phyloP scores from a whole-genome alignment of 495 filamentous ascomycete genomes.

The Aspergillus affinis region DNA sequence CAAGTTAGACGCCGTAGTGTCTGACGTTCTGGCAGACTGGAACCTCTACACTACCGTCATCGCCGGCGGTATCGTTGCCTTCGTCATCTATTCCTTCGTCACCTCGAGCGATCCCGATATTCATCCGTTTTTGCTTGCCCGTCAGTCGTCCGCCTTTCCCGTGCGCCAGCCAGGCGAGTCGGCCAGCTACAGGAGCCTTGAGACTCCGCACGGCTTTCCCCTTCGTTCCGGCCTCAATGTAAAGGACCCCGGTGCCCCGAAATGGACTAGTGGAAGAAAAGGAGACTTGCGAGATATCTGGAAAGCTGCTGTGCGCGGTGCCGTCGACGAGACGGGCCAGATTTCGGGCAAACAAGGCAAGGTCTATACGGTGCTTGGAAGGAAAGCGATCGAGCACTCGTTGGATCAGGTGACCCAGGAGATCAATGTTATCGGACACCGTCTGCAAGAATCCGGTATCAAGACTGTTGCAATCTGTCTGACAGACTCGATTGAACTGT shows the following conservation, averaged over 20 bases:
- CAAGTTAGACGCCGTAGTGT: constrained; percentile 67
- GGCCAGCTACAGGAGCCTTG: constrained; percentile 74
- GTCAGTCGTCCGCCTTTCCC: constrained; percentile 73
- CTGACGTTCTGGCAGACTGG: constrained; percentile 72
- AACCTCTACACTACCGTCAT: constrained; percentile 70
- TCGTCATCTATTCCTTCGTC: constrained; percentile 63
- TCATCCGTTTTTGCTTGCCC: constrained; percentile 84
- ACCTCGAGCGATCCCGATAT: constrained; percentile 75
- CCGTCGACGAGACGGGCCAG: constrained; percentile 57
- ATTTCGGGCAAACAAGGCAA: constrained; percentile 64
- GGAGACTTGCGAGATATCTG: constrained; percentile 94
- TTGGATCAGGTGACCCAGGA: constrained; percentile 74
- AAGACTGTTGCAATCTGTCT: constrained; percentile 86
- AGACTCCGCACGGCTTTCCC: constrained; percentile 81
- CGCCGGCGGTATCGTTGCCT: constrained; percentile 54
- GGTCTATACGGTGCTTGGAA: constrained; percentile 79
- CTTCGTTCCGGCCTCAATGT: constrained; percentile 81
- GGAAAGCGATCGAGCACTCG: constrained; percentile 66
- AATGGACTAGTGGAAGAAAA: constrained; percentile 77
- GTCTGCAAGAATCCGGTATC: constrained; percentile 65
- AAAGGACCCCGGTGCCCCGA: constrained; percentile 75
- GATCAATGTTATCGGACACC: constrained; percentile 81
- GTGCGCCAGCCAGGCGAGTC: constrained; percentile 84
- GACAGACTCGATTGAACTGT: constrained; percentile 87
- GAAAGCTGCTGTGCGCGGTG: constrained; percentile 69